A percentile compares a stretch with the other conserved stretches of the same genome.
phyloP scores from a whole-genome alignment of 768 basidiomycete genomes.

The Calocybe cyanea region DNA sequence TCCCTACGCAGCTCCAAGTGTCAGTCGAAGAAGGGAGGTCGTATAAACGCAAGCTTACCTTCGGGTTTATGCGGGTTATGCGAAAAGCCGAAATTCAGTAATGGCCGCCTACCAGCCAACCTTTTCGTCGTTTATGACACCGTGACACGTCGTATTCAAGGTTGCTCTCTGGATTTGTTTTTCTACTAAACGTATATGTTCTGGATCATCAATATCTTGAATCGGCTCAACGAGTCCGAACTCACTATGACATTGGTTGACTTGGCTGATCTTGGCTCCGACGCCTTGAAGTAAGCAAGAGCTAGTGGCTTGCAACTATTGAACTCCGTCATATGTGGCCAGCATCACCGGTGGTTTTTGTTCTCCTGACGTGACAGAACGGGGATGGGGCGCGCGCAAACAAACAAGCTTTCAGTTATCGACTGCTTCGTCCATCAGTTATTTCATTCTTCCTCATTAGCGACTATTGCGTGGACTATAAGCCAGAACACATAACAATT shows the following conservation, averaged over 20 bases:
- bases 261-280: constrained; percentile 30
- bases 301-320: constrained; percentile 30
- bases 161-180: too few relatives aligned
- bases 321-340: constrained; percentile 29
- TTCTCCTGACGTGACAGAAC: too few relatives aligned
- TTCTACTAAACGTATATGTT: too few relatives aligned
- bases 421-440: too few relatives aligned
- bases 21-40: background rate
- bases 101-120: constrained; percentile 17
- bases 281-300: constrained; percentile 33
- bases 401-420: too few relatives aligned
- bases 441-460: too few relatives aligned
- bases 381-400: too few relatives aligned
- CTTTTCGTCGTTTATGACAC: constrained; percentile 23
- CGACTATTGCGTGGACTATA: too few relatives aligned
- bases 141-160: constrained; percentile 32
- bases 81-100: constrained; percentile 22
- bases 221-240: too few relatives aligned
- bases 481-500: too few relatives aligned
- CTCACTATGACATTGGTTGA: constrained; percentile 28
- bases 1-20: background rate
- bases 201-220: too few relatives aligned
- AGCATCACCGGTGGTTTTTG: constrained; percentile 31
- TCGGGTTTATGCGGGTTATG: constrained; percentile 29
- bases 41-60: constrained; percentile 19